phyloP scores from a whole-genome alignment of 306 rosid genomes.

The Gleditsia sinensis region DNA sequence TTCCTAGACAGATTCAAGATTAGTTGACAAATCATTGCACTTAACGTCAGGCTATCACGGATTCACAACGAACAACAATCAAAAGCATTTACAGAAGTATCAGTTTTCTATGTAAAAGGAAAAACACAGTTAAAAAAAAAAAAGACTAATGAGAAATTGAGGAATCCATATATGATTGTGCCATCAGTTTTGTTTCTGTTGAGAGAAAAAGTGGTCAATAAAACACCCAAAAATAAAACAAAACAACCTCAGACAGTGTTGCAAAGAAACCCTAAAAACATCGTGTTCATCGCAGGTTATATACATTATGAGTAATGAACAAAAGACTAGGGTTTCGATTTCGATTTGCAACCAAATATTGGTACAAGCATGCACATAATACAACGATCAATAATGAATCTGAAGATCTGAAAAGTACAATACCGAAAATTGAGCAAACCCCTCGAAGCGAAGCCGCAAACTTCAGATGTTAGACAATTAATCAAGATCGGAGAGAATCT shows the following conservation, averaged over 20 bases:
- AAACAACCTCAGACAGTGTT: not conserved
- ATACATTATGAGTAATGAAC: not conserved
- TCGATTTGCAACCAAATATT: not conserved
- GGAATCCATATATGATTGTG: not conserved
- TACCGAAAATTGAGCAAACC: conserved; percentile 38
- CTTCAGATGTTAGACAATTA: conserved; percentile 9
- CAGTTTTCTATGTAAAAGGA: not conserved
- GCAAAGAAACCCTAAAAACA: not conserved
- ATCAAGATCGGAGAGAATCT: conserved; percentile 38
- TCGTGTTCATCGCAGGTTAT: not conserved
- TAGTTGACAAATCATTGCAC: not conserved
- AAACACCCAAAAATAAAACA: not conserved
- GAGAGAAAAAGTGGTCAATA: not conserved
- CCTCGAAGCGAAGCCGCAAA: conserved; percentile 12
- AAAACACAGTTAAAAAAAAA: not conserved
- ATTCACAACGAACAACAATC: not conserved
- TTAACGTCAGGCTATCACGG: not conserved
- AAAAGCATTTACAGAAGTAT: conserved; percentile 25
- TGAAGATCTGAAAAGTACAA: not conserved
- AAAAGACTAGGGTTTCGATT: conserved; percentile 2
- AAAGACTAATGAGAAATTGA: not conserved
- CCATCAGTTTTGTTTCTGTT: not conserved
- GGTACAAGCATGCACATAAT: not conserved
- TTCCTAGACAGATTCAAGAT: not conserved
- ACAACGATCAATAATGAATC: conserved; percentile 1